Percentiles rank a stretch among this genome's conserved stretches.
phyloP scores from a whole-genome alignment of 306 rosid genomes.

The Parietaria judaica region DNA sequence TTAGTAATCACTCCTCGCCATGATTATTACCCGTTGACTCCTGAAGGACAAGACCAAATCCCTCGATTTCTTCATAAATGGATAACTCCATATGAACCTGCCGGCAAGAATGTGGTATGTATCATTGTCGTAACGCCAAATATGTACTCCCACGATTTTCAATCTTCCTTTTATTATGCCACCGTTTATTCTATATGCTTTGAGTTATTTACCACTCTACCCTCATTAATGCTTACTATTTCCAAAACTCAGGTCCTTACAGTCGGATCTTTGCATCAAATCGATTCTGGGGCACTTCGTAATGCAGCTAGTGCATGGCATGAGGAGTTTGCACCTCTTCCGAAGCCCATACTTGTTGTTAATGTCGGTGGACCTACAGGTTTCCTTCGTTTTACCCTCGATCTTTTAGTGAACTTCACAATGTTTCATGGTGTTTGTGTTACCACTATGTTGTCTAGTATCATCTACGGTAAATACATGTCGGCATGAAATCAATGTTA shows the following conservation, averaged over 20 bases:
- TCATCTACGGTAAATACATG: no score
- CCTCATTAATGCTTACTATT: conserved; percentile 9
- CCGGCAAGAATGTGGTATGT: conserved; percentile 81
- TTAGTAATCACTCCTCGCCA: conserved; percentile 84
- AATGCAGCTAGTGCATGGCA: conserved; percentile 77
- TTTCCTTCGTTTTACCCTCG: conserved; percentile 21
- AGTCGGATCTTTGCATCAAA: conserved; percentile 76
- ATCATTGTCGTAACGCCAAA: conserved; percentile 12
- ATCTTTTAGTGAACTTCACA: neutral
- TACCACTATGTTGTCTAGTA: no score
- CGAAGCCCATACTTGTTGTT: conserved; percentile 77
- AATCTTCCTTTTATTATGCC: conserved; percentile 15
- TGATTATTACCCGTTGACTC: conserved; percentile 86
- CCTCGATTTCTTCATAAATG: conserved; percentile 67
- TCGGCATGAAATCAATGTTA: no score
- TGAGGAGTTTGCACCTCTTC: conserved; percentile 68
- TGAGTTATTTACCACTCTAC: conserved; percentile 1
- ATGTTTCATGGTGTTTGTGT: no score
- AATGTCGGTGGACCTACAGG: conserved; percentile 80
- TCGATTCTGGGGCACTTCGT: conserved; percentile 75
- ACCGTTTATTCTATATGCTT: neutral
- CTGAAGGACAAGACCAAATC: conserved; percentile 63
- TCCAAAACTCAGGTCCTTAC: conserved; percentile 62
- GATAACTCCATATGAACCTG: conserved; percentile 87
- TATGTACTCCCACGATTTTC: neutral